phyloP scores from a whole-genome alignment of 192 early-diverging fungal genomes.

The Coemansia sp. region DNA sequence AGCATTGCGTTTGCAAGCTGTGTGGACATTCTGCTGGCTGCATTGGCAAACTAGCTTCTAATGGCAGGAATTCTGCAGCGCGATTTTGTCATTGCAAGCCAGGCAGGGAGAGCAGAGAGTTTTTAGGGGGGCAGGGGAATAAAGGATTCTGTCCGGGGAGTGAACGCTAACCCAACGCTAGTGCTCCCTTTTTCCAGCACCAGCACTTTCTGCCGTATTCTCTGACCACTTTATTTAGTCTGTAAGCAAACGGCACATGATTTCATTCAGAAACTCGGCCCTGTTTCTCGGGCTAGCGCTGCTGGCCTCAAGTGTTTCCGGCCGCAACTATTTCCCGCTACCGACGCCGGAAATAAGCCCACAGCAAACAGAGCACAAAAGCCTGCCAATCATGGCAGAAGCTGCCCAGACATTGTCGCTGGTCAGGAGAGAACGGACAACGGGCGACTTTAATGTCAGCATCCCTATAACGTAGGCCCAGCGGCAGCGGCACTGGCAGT shows the following conservation, averaged over 20 bases:
- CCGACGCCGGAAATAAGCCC: slow-evolving; percentile 18
- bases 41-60: slow-evolving; percentile 6
- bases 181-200: no score
- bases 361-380: not conserved
- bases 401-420: not conserved
- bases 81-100: no score
- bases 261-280: not conserved
- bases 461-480: slow-evolving; percentile 22
- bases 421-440: slow-evolving; percentile 6
- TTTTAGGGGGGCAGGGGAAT: no score
- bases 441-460: slow-evolving; percentile 39
- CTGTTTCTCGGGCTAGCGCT: slow-evolving; percentile 1
- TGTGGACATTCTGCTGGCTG: slow-evolving; percentile 4
- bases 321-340: slow-evolving; percentile 20
- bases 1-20: slow-evolving; percentile 1
- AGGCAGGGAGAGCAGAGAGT: no score
- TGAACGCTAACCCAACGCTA: no score
- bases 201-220: not conserved
- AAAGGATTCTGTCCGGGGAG: no score
- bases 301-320: not conserved
- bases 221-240: not conserved
- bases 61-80: no score
- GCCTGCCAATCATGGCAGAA: not conserved
- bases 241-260: not conserved
- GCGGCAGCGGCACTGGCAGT: not conserved